Evolutionary conservation across 2,329 filamentous ascomycete species (phyloP).

Genomic region (Diaporthe helianthi): DNA sequence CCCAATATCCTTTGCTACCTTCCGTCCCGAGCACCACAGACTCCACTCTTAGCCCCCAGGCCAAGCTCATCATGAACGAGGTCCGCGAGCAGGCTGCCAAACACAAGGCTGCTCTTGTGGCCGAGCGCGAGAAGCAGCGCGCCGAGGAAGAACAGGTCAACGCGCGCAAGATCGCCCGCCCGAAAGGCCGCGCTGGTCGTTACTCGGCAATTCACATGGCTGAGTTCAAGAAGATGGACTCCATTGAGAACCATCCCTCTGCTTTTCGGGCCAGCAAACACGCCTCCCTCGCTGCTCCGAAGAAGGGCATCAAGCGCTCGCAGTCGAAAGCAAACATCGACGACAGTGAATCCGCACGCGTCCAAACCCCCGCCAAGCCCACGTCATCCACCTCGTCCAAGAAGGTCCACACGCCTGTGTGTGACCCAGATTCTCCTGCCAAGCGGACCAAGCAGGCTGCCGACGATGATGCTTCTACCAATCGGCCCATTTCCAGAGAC

Average conservation of each 20-base stretch:
- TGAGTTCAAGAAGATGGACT: slow-evolving; percentile 97
- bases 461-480: slow-evolving; percentile 73
- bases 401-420: slow-evolving; percentile 40
- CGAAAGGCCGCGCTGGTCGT: slow-evolving; percentile 78
- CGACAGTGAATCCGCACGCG: slow-evolving; percentile 58
- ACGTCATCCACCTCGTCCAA: slow-evolving; percentile 41
- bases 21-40: slow-evolving; percentile 54
- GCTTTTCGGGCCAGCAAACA: slow-evolving; percentile 69
- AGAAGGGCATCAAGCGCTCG: slow-evolving; percentile 59
- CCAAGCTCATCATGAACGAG: slow-evolving; percentile 67
- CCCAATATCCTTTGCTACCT: slow-evolving; percentile 71
- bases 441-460: slow-evolving; percentile 76
- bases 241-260: slow-evolving; percentile 86
- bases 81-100: slow-evolving; percentile 74
- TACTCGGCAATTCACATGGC: slow-evolving; percentile 88
- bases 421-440: slow-evolving; percentile 52
- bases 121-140: slow-evolving; percentile 64
- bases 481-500: slow-evolving; percentile 65
- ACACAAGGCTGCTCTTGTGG: slow-evolving; percentile 73
- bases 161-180: slow-evolving; percentile 76
- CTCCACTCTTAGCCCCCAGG: slow-evolving; percentile 65
- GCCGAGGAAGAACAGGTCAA: slow-evolving; percentile 53
- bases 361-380: slow-evolving; percentile 48
- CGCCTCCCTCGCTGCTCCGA: slow-evolving; percentile 51
- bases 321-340: slow-evolving; percentile 63